Percentiles rank a stretch among this genome's conserved stretches.
Evolutionary conservation across 805 yeast species (phyloP).

Genomic region (Cyberlindnera lachancei): DNA sequence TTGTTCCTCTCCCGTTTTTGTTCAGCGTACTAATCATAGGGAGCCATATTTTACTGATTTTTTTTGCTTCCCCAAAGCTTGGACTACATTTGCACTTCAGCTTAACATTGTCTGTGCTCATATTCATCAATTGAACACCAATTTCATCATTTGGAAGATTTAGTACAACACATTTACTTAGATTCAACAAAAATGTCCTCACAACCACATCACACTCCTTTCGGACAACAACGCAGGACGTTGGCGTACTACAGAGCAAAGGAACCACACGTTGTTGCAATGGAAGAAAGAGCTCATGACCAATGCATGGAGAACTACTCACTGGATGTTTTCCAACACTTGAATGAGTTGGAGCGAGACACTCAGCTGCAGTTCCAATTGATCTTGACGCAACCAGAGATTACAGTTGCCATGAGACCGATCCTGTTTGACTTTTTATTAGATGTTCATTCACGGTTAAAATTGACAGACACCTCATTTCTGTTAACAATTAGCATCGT

Average conservation of each 20-base stretch:
- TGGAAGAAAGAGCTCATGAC: conserved; percentile 42
- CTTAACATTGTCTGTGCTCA: no score
- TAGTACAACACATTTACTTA: no score
- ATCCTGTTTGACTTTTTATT: conserved; percentile 75
- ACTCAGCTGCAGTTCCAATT: conserved; percentile 23
- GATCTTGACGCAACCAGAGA: conserved; percentile 33
- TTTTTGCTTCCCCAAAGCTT: no score
- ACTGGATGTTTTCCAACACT: conserved; percentile 31
- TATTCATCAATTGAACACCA: no score
- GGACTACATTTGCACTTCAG: no score
- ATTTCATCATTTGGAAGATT: no score
- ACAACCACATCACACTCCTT: conserved; percentile 15
- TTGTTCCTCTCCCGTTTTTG: no score
- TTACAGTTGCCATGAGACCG: conserved; percentile 53
- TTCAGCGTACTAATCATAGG: no score
- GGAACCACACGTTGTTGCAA: conserved; percentile 33
- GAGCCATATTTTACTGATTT: no score
- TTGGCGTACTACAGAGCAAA: conserved; percentile 26
- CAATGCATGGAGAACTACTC: conserved; percentile 37
- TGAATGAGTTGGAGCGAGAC: conserved; percentile 26
- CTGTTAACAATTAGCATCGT: conserved; percentile 63
- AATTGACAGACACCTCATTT: conserved; percentile 56
- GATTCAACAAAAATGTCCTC: neutral
- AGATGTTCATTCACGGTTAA: conserved; percentile 60
- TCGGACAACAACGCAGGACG: conserved; percentile 18